These are phyloP conservation scores for Tillandsia leiboldiana DNA, from an alignment of 176 grass and related monocot genomes.

Conservation along the genomic window DNA sequence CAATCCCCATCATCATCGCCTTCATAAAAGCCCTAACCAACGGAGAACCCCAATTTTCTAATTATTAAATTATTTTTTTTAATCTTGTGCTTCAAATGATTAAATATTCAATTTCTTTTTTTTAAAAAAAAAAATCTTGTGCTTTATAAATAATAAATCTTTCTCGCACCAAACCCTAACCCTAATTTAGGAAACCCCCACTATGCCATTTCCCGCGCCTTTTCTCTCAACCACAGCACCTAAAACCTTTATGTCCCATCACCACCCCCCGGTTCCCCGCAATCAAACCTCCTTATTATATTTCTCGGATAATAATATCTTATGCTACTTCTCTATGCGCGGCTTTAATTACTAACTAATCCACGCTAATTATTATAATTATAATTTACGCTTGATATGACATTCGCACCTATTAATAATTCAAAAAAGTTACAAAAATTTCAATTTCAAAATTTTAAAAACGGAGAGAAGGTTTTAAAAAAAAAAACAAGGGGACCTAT, in stretches of 20 bases:
- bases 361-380: too few relatives aligned
- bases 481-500: background rate
- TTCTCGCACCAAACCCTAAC: background rate
- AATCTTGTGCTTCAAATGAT: too few relatives aligned
- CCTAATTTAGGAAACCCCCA: background rate
- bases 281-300: slow-evolving; percentile 1
- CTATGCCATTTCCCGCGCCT: too few relatives aligned
- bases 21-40: too few relatives aligned
- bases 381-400: too few relatives aligned
- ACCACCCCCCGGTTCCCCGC: background rate
- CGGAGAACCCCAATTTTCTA: too few relatives aligned
- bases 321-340: background rate
- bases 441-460: background rate
- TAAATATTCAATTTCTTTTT: too few relatives aligned
- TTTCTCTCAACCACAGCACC: background rate
- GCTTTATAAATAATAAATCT: background rate
- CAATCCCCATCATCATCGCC: too few relatives aligned
- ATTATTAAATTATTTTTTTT: too few relatives aligned
- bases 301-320: background rate
- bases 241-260: background rate
- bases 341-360: background rate
- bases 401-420: too few relatives aligned
- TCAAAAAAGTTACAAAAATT: too few relatives aligned
- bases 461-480: background rate
- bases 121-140: background rate